These are phyloP conservation scores for Tausonia pullulans DNA, from an alignment of 1,284 basidiomycete genomes.

Conservation along the genomic window DNA sequence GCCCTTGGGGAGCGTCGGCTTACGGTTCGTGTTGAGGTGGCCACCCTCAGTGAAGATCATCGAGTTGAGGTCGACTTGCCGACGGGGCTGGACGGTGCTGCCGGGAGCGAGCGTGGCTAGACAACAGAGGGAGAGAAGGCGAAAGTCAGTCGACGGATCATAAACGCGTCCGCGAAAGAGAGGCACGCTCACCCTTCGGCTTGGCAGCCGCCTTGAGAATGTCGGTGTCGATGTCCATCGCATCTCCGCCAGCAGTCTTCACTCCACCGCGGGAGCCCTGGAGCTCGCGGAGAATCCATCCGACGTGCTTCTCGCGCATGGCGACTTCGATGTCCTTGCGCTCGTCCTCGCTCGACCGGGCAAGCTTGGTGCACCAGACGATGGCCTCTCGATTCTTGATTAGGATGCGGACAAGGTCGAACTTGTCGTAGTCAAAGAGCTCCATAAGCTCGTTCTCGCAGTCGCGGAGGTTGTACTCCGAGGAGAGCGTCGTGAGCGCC, in stretches of 20 bases:
- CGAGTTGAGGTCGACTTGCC: conserved; percentile 77
- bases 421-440: conserved; percentile 84
- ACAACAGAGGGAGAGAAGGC: too few relatives aligned
- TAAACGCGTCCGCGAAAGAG: too few relatives aligned
- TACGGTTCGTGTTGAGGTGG: conserved; percentile 96
- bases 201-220: conserved; percentile 12
- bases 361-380: conserved; percentile 96
- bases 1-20: conserved; percentile 92
- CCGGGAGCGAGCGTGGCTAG: conserved; percentile 69
- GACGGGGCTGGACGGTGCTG: conserved; percentile 68
- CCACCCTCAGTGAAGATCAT: conserved; percentile 95
- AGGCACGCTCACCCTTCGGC: background rate
- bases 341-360: conserved; percentile 79
- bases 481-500: conserved; percentile 72
- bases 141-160: too few relatives aligned
- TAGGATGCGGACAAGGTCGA: conserved; percentile 81
- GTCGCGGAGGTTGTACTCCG: conserved; percentile 81
- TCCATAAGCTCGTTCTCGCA: conserved; percentile 97
- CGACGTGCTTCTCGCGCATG: conserved; percentile 94
- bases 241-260: conserved; percentile 38
- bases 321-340: conserved; percentile 90
- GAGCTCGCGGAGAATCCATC: conserved; percentile 87
- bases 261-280: conserved; percentile 45
- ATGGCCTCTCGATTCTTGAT: conserved; percentile 93
- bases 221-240: conserved; percentile 62